Evolutionary conservation across 495 filamentous ascomycete species (phyloP).

Genomic region (Penicillium salamii): DNA sequence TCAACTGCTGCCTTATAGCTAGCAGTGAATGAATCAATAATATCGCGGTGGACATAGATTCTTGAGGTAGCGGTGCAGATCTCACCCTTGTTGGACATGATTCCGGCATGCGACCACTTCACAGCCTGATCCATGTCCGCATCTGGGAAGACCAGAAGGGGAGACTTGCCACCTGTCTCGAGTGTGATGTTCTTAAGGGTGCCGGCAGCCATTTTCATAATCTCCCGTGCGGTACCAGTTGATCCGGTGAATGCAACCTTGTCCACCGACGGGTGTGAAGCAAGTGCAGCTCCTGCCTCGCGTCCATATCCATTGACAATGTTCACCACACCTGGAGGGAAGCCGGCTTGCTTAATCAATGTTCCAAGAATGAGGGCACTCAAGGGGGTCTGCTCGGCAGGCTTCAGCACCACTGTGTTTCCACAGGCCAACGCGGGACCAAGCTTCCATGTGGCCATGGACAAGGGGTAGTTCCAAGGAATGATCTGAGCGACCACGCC

Average conservation of each 20-base stretch:
- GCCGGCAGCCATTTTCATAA: slow-evolving; percentile 83
- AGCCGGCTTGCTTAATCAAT: slow-evolving; percentile 80
- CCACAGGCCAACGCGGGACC: slow-evolving; percentile 84
- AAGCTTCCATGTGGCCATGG: slow-evolving; percentile 91
- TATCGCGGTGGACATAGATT: slow-evolving; percentile 73
- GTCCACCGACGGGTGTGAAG: slow-evolving; percentile 70
- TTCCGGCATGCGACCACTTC: slow-evolving; percentile 80
- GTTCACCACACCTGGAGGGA: slow-evolving; percentile 91
- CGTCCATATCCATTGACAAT: slow-evolving; percentile 80
- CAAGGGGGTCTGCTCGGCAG: slow-evolving; percentile 88
- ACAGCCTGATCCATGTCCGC: slow-evolving; percentile 82
- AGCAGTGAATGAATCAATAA: slow-evolving; percentile 75
- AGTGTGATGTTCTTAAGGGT: slow-evolving; percentile 93
- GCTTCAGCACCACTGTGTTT: slow-evolving; percentile 84
- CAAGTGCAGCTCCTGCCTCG: slow-evolving; percentile 75
- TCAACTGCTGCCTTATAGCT: slow-evolving; percentile 66
- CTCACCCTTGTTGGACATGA: slow-evolving; percentile 78
- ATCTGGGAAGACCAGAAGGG: slow-evolving; percentile 81
- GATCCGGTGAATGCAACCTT: slow-evolving; percentile 92
- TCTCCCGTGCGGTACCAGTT: slow-evolving; percentile 73
- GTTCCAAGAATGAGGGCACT: slow-evolving; percentile 75
- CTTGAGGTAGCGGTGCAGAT: slow-evolving; percentile 89
- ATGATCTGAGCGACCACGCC: slow-evolving; percentile 93
- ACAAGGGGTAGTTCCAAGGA: slow-evolving; percentile 86
- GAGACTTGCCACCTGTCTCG: slow-evolving; percentile 88